Conservation (phyloP, 768 basidiomycete species). For the Suillus spraguei region DNA sequence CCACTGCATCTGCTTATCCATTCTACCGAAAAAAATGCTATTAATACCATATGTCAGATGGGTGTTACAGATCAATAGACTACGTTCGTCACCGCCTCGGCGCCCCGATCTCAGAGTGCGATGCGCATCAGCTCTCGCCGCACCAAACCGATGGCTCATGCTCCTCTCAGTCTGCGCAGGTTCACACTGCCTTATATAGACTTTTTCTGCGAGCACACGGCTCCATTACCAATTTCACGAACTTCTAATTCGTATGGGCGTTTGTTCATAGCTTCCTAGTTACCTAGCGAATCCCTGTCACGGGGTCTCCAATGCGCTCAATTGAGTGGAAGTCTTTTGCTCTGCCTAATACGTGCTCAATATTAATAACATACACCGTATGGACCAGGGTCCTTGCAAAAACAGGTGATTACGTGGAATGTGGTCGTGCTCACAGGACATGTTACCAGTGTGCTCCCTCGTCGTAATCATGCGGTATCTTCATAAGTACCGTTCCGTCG, state of each 20-base stretch:
- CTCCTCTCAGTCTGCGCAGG: background rate
- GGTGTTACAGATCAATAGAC: background rate
- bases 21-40: background rate
- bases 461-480: background rate
- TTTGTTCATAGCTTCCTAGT: constrained; percentile 1
- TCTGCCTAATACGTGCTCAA: background rate
- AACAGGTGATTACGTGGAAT: background rate
- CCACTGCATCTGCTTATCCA: background rate
- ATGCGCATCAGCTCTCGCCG: background rate
- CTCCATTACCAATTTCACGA: background rate
- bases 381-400: background rate
- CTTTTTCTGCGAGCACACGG: background rate
- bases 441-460: background rate
- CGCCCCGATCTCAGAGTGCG: background rate
- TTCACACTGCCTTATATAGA: background rate
- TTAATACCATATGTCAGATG: background rate
- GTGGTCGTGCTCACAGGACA: background rate
- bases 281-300: background rate
- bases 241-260: background rate
- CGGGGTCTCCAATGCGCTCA: background rate
- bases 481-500: background rate
- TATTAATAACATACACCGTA: constrained; percentile 1
- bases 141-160: background rate
- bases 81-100: background rate
- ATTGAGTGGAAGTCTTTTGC: background rate